phyloP scores from a whole-genome alignment of 2,329 filamentous ascomycete species.

The Blastomyces gilchristii region DNA sequence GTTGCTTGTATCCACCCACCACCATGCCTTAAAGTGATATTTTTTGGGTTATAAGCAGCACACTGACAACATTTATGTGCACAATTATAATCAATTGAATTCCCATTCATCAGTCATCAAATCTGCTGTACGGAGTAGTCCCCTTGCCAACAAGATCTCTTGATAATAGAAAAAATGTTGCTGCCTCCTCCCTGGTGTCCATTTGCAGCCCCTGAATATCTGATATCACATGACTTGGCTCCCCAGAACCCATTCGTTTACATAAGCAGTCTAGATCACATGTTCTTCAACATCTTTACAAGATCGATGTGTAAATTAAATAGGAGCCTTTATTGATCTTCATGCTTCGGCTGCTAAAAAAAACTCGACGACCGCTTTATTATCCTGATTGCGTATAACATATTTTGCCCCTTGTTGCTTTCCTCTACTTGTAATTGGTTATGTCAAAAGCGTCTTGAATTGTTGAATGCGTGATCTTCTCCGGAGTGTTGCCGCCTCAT shows the following conservation, averaged over 20 bases:
- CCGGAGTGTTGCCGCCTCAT: neutral
- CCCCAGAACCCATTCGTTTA: neutral
- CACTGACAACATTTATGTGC: neutral
- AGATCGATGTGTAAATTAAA: neutral
- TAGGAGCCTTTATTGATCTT: neutral
- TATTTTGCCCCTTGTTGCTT: neutral
- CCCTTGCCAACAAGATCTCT: neutral
- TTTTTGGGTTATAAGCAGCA: neutral
- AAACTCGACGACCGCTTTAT: neutral
- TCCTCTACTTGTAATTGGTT: neutral
- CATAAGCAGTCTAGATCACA: constrained; percentile 3
- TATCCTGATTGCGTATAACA: too few relatives aligned
- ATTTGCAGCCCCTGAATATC: neutral
- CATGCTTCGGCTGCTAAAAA: neutral
- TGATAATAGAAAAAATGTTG: neutral
- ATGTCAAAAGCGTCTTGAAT: neutral
- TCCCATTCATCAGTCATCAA: neutral
- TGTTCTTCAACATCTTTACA: neutral
- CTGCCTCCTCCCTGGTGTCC: neutral
- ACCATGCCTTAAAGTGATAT: neutral
- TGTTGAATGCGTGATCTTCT: neutral
- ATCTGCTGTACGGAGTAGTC: neutral
- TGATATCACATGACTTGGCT: neutral
- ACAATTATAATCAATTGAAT: neutral
- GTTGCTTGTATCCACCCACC: too few relatives aligned